Evolutionary conservation across 1,284 basidiomycete genomes (phyloP).

Genomic region (Ganoderma leucocontextum): DNA sequence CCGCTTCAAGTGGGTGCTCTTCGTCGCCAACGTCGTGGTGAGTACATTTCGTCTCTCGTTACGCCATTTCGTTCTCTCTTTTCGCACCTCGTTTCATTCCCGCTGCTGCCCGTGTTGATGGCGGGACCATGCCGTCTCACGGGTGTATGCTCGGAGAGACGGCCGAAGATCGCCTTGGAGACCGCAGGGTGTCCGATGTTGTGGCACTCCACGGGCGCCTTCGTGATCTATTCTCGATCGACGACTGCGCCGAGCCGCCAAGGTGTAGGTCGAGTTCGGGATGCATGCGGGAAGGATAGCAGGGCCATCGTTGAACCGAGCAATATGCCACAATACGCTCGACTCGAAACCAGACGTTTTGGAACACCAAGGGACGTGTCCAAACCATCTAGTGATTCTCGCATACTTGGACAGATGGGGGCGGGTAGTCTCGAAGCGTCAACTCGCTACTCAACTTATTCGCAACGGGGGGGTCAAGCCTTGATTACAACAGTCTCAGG

Average conservation of each 20-base stretch:
- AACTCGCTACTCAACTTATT: no score
- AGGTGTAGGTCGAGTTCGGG: neutral
- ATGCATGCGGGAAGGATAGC: neutral
- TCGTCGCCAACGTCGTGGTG: conserved; percentile 59
- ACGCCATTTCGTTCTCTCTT: neutral
- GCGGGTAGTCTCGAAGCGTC: no score
- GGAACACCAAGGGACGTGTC: no score
- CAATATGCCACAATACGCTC: no score
- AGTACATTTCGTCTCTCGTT: conserved; percentile 38
- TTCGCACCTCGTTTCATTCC: conserved; percentile 4
- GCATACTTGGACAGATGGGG: no score
- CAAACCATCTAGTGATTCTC: no score
- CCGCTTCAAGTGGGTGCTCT: conserved; percentile 67
- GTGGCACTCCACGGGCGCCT: neutral
- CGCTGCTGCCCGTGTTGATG: neutral
- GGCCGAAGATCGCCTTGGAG: conserved; percentile 6
- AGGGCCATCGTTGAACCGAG: no score
- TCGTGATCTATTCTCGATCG: neutral
- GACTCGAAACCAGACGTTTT: no score
- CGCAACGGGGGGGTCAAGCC: no score
- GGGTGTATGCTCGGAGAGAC: neutral
- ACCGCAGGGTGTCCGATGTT: neutral
- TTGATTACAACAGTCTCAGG: no score
- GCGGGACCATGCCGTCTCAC: neutral
- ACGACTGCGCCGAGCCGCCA: no score